Base-by-base conservation (phyloP, 192 early-diverging fungal species). In the Coemansia guatemalensis region DNA sequence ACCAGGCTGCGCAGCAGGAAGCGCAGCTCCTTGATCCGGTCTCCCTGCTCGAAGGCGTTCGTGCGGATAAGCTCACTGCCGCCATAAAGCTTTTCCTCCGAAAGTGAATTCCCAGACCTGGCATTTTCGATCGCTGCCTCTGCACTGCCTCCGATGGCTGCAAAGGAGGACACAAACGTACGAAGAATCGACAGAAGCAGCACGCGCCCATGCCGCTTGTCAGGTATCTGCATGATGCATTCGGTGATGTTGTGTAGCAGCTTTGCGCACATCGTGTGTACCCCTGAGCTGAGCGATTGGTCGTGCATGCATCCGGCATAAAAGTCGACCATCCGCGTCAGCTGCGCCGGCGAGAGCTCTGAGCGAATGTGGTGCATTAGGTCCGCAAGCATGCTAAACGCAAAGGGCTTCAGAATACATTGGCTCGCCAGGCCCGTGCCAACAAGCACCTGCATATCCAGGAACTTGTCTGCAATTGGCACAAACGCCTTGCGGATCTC, bases 191-290 rank as follows among this genome's bases (percentile, higher is more conserved):
- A 83, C 52, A 93, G 85, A 21, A 94, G 76, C 51, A 94, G 79
- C 17, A 86, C 84, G 48, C 91, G 85, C 27, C 78, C 90, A 72
- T 83, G 65, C n/a, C 56, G 62, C 52, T 88, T 86, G 60, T 85
- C 85, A 12, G 83, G 85, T 53, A 85, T 88, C 56, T 84, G 86
- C 53, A 89, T 84, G 68, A 93, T 88, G 53, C 88, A 90, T 53
- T 98, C 97, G 12, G 95, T 91, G 22, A 98, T 73, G 68, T 95
- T 95, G 44, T 95, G 74, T 17, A 99, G 82, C 24, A 99, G 78
- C 67, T 97, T 98, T 58, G 89, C 89, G 64, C 95, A 96, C 94
- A 98, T 95, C 2, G 94, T 97, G 72, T 98, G 97, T 39, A 98
- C 93, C 57, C 88, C 91, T 0, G 92, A 89, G 26, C 95, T 87